These are phyloP conservation scores for Hypoxylon trugodes DNA, from an alignment of 495 filamentous ascomycete species.

Conservation along the genomic window DNA sequence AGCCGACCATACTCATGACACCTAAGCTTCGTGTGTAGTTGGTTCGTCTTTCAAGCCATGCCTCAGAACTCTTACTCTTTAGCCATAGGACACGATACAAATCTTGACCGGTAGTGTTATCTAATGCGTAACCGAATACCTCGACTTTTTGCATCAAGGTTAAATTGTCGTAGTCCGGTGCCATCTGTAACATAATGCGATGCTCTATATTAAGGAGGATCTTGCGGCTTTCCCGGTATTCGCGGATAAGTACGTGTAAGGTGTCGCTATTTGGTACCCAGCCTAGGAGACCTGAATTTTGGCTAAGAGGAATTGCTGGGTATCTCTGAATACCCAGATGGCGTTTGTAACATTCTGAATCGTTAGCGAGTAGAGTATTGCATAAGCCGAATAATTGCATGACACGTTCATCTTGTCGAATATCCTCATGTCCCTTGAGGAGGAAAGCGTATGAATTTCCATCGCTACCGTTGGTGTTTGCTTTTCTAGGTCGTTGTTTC, in stretches of 20 bases:
- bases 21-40: slow-evolving; percentile 97
- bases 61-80: slow-evolving; percentile 97
- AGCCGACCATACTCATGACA: slow-evolving; percentile 99
- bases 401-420: slow-evolving; percentile 96
- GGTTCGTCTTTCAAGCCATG: slow-evolving; percentile 95
- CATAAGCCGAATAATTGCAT: slow-evolving; percentile 98
- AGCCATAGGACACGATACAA: slow-evolving; percentile 97
- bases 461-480: slow-evolving; percentile 88
- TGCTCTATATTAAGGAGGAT: slow-evolving; percentile 99
- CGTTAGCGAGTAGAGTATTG: slow-evolving; percentile 90
- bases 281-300: slow-evolving; percentile 91
- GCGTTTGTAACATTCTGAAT: slow-evolving; percentile 94
- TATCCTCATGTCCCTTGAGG: slow-evolving; percentile 98
- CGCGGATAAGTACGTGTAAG: slow-evolving; percentile 91
- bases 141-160: slow-evolving; percentile 99
- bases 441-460: slow-evolving; percentile 84
- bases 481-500: slow-evolving; percentile 91
- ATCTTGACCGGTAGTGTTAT: slow-evolving; percentile 99
- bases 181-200: slow-evolving; percentile 99
- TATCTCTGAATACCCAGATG: slow-evolving; percentile 96
- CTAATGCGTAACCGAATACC: slow-evolving; percentile 97
- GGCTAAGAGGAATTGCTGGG: slow-evolving; percentile 92
- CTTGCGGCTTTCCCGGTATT: slow-evolving; percentile 95
- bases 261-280: slow-evolving; percentile 99
- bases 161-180: slow-evolving; percentile 96